phyloP scores from a whole-genome alignment of 2,329 filamentous ascomycete species.

The Stagonosporopsis vannaccii region DNA sequence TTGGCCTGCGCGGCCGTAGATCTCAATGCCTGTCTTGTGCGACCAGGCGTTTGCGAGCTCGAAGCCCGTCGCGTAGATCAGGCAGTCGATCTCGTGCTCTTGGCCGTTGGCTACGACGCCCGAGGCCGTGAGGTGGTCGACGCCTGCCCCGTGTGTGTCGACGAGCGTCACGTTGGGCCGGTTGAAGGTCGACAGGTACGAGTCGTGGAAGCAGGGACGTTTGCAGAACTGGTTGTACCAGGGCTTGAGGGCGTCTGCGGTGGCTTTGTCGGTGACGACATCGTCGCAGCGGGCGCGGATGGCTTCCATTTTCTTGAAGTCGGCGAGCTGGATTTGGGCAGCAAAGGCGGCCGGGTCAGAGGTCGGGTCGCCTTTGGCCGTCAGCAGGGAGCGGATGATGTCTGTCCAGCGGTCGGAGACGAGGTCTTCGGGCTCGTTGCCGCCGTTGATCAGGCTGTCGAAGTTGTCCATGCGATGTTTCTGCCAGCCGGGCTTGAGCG shows the following conservation, averaged over 20 bases:
- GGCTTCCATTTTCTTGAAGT: slow-evolving; percentile 52
- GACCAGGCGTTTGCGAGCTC: slow-evolving; percentile 41
- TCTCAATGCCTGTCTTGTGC: slow-evolving; percentile 45
- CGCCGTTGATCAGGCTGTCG: slow-evolving; percentile 48
- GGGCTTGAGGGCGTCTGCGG: slow-evolving; percentile 62
- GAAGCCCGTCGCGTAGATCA: slow-evolving; percentile 59
- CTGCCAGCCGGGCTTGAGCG: slow-evolving; percentile 58
- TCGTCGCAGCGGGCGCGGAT: slow-evolving; percentile 58
- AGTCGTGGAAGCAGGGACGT: slow-evolving; percentile 67
- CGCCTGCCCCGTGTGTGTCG: slow-evolving; percentile 64
- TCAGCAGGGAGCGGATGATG: slow-evolving; percentile 28
- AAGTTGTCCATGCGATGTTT: slow-evolving; percentile 56
- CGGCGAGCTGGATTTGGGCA: slow-evolving; percentile 29
- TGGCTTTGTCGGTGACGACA: slow-evolving; percentile 61
- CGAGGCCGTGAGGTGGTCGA: slow-evolving; percentile 48
- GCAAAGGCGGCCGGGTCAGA: slow-evolving; percentile 24
- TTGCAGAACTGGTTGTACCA: slow-evolving; percentile 72
- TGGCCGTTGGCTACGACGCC: slow-evolving; percentile 58
- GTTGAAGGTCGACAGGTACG: slow-evolving; percentile 68
- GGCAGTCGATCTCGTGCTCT: slow-evolving; percentile 58
- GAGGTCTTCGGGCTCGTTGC: slow-evolving; percentile 46
- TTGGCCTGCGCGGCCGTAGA: slow-evolving; percentile 55
- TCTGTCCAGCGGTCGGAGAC: slow-evolving; percentile 61
- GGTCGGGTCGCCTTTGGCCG: slow-evolving; percentile 13
- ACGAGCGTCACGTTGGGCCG: slow-evolving; percentile 64